A percentile compares a stretch with the other conserved stretches of the same genome.
Conservation (phyloP, 306 rosid genomes). For the Quercus suber region DNA sequence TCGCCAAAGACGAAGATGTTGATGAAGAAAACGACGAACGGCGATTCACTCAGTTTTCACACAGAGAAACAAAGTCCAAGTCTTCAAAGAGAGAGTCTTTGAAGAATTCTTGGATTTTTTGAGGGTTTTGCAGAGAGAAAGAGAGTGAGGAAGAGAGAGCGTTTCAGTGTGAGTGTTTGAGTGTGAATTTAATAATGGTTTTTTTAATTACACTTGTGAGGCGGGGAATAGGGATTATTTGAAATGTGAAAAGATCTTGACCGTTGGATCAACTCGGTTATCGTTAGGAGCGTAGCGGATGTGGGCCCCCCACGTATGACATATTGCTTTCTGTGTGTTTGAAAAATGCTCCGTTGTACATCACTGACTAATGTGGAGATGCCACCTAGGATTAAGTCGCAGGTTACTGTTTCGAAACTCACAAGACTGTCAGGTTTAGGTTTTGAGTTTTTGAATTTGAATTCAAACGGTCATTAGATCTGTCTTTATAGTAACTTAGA, state of each 20-base stretch:
- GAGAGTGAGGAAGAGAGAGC: not conserved
- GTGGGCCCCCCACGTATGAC: slow-evolving; percentile 42
- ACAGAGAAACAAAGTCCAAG: not conserved
- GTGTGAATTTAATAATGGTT: slow-evolving; percentile 36
- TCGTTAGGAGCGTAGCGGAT: slow-evolving; percentile 62
- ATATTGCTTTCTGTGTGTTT: not conserved
- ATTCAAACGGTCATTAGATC: slow-evolving; percentile 71
- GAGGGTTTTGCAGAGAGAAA: not conserved
- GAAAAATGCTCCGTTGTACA: not conserved
- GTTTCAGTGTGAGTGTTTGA: not conserved
- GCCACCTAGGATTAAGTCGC: slow-evolving; percentile 24
- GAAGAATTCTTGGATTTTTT: not conserved
- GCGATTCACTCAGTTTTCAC: slow-evolving; percentile 32
- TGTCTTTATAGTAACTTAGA: slow-evolving; percentile 24
- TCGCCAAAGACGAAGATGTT: slow-evolving; percentile 72
- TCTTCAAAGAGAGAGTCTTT: not conserved
- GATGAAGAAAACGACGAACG: slow-evolving; percentile 77
- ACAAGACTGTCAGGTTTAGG: slow-evolving; percentile 24
- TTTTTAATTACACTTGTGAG: slow-evolving; percentile 25
- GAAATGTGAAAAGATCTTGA: slow-evolving; percentile 44
- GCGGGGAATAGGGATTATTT: slow-evolving; percentile 67
- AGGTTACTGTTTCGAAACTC: slow-evolving; percentile 3
- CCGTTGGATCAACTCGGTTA: slow-evolving; percentile 51
- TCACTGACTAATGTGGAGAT: not conserved
- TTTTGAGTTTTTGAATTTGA: slow-evolving; percentile 51